These are phyloP conservation scores for Camellia oleifera DNA, from an alignment of 179 eudicot genomes.

Conservation along the genomic window DNA sequence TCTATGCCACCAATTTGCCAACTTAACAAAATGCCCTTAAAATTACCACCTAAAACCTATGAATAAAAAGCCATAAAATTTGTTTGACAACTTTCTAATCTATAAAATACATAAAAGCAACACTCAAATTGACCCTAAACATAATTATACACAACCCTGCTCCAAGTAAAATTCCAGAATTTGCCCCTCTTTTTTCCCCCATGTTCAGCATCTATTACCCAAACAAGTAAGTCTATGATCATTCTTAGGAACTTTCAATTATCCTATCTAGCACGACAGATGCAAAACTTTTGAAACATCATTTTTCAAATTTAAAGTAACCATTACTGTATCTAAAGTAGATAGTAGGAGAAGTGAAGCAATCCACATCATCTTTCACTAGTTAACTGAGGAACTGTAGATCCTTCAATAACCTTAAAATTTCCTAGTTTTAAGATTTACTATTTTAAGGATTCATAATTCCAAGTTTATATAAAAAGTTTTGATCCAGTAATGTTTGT, in stretches of 20 bases:
- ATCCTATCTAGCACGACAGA: background rate
- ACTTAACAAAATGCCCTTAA: too few species aligned
- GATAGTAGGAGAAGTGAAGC: background rate
- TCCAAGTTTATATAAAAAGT: background rate
- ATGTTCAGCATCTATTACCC: background rate
- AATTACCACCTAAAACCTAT: too few species aligned
- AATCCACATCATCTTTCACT: background rate
- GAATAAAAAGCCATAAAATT: too few species aligned
- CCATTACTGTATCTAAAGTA: too few species aligned
- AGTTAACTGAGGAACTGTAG: background rate
- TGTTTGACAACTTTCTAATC: too few species aligned
- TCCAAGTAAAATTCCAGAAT: too few species aligned
- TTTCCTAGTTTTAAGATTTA: background rate
- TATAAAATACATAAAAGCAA: too few species aligned
- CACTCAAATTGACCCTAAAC: too few species aligned
- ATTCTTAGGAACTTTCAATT: background rate
- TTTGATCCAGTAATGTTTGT: background rate
- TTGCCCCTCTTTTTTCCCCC: too few species aligned
- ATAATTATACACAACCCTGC: too few species aligned
- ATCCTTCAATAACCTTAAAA: too few species aligned
- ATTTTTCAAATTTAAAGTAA: background rate
- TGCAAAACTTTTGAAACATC: background rate
- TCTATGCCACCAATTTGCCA: too few species aligned
- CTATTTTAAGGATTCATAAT: background rate
- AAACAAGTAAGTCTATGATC: background rate